Evolutionary conservation across 768 basidiomycete species (phyloP), one percentile per base, ranked within the genome.

Genomic region (Antrodiella citrinella): DNA sequence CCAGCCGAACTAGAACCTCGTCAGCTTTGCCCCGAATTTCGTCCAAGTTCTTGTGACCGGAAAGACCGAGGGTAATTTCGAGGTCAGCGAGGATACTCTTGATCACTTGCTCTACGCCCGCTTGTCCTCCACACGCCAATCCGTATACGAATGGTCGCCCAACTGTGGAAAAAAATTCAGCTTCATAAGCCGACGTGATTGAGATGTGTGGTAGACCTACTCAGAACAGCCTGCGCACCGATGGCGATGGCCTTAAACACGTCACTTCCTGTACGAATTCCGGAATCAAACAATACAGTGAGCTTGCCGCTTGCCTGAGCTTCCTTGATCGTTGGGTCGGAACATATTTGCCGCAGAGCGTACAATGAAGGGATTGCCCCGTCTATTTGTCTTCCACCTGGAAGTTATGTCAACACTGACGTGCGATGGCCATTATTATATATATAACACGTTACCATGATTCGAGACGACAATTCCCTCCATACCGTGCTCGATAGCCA

Each of bases 221-320:
- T 71, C 18, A 92, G 64, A 13, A 93, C 81, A 5, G 72, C 89
- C 57, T 93, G 84, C 5, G 92, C 91, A 39, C 92, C 91, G 0
- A 94, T 72, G 1, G 90, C 90, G 23, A 93, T 66, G 0, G 92
- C 91, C 64, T 89, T 88, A 65, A 91, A 73, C 43, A 92, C 78
- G 54, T 95, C 92, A 41, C 80, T 78, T 10, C 88, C 91, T 0
- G 83, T 86, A 41, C 91, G 79, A 51, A 93, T 83, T 4, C 91
- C 90, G 46, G 82, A 91, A 60, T 85, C 83, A 57, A 86, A 89
- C 2, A 93, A 68, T 26, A 92, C 66, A 1, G 83, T 81, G 35
- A 90, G 64, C 50, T 76, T 76, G 1, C 85, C 85, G 11, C 72
- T 64, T 4, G 61, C 61, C 59, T 87, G 84, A 0, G 84, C 83